Base-by-base conservation (phyloP, 768 basidiomycete species). In the Collybia sordida region DNA sequence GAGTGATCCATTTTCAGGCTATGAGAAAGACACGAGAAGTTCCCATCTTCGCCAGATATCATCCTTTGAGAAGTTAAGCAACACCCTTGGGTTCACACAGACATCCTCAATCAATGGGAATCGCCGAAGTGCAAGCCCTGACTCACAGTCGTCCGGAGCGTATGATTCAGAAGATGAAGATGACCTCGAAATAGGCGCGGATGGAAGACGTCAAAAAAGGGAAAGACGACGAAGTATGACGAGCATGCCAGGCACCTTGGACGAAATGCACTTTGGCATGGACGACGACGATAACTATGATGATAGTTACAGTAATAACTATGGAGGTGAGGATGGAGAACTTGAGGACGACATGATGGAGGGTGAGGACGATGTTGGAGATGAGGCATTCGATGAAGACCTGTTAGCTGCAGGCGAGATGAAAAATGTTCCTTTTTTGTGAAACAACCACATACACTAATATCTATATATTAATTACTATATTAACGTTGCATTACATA, bases 191-290 rank as follows among this genome's bases (percentile, higher is more conserved):
- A 66, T 71, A 19, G 79, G 76, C 14, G 69, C 62, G 27, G 68
- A 64, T 31, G 66, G 64, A 57, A 71, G 67, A 63, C 64, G 69
- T 57, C 63, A 66, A 50, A 70, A 65, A 51, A 63, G 78, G 35
- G 56, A 63, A 45, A 72, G 86, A 54, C 73, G 78, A 53, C 74
- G 79, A 60, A 90, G 90, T 55, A 80, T 87, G 66, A 81, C 82
- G 37, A 93, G 90, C 61, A 93, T 95, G 88, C 92, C 90, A 11
- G 92, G 92, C 24, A 87, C 89, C 18, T 66, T 93, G 52, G 82
- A 86, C 51, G 80, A 86, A 53, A 73, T 77, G 59, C 72, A 80
- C 42, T 81, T 83, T 53, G 80, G 71, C 14, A 65, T 80, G 53
- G 79, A 80, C 37, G 79, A 81, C 9, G 78, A 74, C 6, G 81